Evolutionary conservation across 495 filamentous ascomycete species (phyloP), one percentile per base, ranked within the genome.

Genomic region (Podospora australis): DNA sequence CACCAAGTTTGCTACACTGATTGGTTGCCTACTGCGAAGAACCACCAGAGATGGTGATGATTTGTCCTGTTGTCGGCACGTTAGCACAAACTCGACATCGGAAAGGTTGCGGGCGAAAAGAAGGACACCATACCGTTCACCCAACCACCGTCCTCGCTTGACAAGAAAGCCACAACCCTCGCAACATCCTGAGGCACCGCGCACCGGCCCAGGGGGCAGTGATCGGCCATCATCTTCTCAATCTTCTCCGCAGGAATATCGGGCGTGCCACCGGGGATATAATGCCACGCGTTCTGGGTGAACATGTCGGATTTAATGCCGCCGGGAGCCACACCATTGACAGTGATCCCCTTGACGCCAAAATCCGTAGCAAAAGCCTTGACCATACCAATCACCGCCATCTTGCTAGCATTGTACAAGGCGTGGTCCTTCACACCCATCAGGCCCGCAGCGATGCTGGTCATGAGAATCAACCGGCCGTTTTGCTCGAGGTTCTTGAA

Each of bases 231-330:
- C 55, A 60, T 49, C 39, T 38, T 39, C 58, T 68, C 65, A 26
- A 68, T 66, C 58, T 64, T 60, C 4, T 51, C 58, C 14, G 48
- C 58, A 0, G 58, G 58, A 21, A 41, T 42, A 7, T 62, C 58
- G 17, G 63, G 60, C 0, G 46, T 44, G 9, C 55, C 63, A 42
- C 71, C 75, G 6, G 78, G 78, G 23, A 75, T 72, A 54, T 87
- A 86, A 47, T 82, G 75, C 78, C 78, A 81, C 6, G 78, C 73
- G 57, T 82, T 81, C 52, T 78, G 71, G 24, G 77, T 66, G 64
- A 78, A 87, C 86, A 89, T 90, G 56, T 90, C 86, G 26, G 74
- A 82, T 78, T 88, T 88, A 63, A 88, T 79, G 7, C 84, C 86
- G 13, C 83, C 86, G 0, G 86, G 86, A 0, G 86, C 84, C 30